Conservation (phyloP, 768 basidiomycete species). For the Mycena galericulata region DNA sequence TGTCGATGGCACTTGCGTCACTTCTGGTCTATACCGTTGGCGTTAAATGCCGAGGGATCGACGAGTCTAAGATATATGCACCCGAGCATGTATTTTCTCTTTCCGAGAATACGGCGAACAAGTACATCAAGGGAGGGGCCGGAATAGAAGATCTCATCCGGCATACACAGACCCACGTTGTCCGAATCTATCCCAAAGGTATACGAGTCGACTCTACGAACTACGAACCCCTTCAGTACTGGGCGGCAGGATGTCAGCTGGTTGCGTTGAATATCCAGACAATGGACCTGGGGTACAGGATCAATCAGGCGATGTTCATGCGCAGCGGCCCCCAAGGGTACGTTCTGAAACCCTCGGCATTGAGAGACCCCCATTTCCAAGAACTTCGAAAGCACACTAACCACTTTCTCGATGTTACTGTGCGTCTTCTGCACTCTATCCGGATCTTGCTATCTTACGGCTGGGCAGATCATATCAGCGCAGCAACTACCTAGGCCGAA, state of each 20-base stretch:
- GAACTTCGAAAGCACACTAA: constrained; percentile 66
- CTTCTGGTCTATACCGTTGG: constrained; percentile 97
- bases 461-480: constrained; percentile 71
- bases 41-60: constrained; percentile 93
- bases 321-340: constrained; percentile 92
- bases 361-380: constrained; percentile 75
- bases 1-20: constrained; percentile 79
- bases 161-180: constrained; percentile 88
- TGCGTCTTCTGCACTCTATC: constrained; percentile 34
- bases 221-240: constrained; percentile 91
- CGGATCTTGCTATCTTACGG: neutral
- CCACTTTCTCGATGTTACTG: constrained; percentile 75
- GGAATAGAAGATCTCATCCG: constrained; percentile 83
- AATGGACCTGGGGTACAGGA: constrained; percentile 88
- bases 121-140: constrained; percentile 69
- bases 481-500: constrained; percentile 90
- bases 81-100: constrained; percentile 93
- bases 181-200: constrained; percentile 91
- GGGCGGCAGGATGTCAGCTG: constrained; percentile 91
- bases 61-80: constrained; percentile 89
- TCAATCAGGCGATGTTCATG: constrained; percentile 97
- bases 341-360: constrained; percentile 87
- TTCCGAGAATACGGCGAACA: constrained; percentile 86
- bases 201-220: constrained; percentile 87
- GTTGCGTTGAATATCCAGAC: constrained; percentile 99